These are phyloP conservation scores for Conticribra guillardii DNA, from an alignment of 108 stramenopile genomes.

Conservation along the genomic window DNA sequence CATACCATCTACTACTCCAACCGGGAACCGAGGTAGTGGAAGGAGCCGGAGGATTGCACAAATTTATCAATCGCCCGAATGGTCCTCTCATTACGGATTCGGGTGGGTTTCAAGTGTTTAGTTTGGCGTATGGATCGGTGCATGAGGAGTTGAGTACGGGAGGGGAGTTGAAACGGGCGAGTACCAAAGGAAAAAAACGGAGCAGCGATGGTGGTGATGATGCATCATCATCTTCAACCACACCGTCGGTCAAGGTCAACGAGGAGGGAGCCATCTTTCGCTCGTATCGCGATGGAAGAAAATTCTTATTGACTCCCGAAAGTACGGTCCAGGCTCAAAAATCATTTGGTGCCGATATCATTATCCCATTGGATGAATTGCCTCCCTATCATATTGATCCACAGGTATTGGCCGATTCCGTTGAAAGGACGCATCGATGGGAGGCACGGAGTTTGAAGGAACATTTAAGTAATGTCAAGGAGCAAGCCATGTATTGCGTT, in stretches of 20 bases:
- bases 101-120: constrained; percentile 95
- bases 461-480: constrained; percentile 77
- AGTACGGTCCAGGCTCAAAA: constrained; percentile 91
- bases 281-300: constrained; percentile 87
- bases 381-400: constrained; percentile 89
- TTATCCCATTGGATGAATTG: constrained; percentile 94
- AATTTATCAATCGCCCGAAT: constrained; percentile 74
- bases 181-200: constrained; percentile 3
- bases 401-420: constrained; percentile 60
- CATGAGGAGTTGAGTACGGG: constrained; percentile 77
- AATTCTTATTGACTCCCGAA: constrained; percentile 90
- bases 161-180: constrained; percentile 83
- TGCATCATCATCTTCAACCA: background rate
- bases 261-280: constrained; percentile 91
- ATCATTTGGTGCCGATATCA: constrained; percentile 91
- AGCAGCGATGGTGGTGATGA: constrained; percentile 11
- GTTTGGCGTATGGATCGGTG: constrained; percentile 84
- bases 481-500: constrained; percentile 94
- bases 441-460: constrained; percentile 85
- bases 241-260: constrained; percentile 74
- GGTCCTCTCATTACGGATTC: constrained; percentile 92
- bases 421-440: constrained; percentile 92
- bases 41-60: constrained; percentile 92
- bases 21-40: constrained; percentile 87
- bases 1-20: constrained; percentile 93